Conservation (phyloP, 2,329 filamentous ascomycete genomes). For the Hymenoscyphus occultus region DNA sequence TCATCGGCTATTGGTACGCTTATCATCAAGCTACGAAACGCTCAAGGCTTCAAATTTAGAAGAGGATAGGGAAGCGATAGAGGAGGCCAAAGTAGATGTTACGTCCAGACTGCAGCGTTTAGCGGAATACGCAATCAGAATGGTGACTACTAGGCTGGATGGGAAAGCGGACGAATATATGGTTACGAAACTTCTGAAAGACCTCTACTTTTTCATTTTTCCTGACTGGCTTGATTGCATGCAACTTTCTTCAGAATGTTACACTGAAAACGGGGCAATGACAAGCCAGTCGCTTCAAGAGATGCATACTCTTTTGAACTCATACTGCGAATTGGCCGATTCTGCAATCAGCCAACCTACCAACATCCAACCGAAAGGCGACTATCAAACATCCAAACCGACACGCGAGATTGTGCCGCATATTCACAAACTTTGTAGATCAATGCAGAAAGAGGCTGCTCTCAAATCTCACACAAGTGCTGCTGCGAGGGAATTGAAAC, state of each 20-base stretch:
- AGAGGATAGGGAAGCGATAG: neutral
- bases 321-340: constrained; percentile 6
- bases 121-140: neutral
- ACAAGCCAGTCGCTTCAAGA: neutral
- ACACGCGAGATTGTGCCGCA: neutral
- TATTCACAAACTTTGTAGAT: neutral
- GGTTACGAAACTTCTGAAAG: constrained; percentile 10
- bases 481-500: neutral
- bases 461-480: neutral
- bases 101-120: neutral
- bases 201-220: constrained; percentile 16
- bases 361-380: constrained; percentile 5
- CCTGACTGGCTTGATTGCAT: constrained; percentile 14
- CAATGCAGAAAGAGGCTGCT: neutral
- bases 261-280: constrained; percentile 7
- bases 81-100: neutral
- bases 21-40: neutral
- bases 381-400: constrained; percentile 9
- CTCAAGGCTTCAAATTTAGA: neutral
- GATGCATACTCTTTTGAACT: neutral
- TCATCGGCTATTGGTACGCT: neutral
- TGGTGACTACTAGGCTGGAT: neutral
- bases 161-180: neutral
- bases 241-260: constrained; percentile 8
- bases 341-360: constrained; percentile 6